phyloP scores from a whole-genome alignment of 176 grass and related monocot species.

The Rhynchospora breviuscula region DNA sequence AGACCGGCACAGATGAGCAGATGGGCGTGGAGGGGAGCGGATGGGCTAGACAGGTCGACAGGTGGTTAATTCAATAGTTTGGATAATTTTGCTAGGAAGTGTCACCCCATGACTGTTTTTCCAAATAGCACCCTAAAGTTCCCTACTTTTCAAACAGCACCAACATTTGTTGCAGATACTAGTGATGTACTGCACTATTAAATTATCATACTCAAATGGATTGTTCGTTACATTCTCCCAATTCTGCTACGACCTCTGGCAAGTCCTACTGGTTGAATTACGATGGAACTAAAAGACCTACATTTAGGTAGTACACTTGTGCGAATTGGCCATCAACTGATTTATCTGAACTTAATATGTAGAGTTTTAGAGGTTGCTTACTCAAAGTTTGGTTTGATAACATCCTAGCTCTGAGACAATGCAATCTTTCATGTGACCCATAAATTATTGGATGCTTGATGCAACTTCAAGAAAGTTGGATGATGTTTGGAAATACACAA shows the following conservation, averaged over 20 bases:
- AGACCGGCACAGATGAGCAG: too few species aligned
- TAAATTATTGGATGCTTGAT: background rate
- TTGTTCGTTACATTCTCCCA: background rate
- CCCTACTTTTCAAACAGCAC: background rate
- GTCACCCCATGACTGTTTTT: background rate
- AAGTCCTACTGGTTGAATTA: background rate
- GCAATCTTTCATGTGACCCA: background rate
- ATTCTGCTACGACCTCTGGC: background rate
- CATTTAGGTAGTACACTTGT: background rate
- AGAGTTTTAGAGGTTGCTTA: background rate
- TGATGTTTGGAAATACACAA: slow-evolving; percentile 10
- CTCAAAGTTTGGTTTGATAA: background rate
- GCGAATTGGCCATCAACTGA: background rate
- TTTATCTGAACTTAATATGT: background rate
- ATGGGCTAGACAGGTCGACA: too few species aligned
- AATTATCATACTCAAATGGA: background rate
- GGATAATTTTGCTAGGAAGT: background rate
- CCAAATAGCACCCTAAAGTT: background rate
- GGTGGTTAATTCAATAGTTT: background rate
- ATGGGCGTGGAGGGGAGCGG: too few species aligned
- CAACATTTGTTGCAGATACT: background rate
- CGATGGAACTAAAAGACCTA: background rate
- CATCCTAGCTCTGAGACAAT: background rate
- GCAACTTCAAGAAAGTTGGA: slow-evolving; percentile 3
- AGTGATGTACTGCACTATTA: background rate